Evolutionary conservation across 169 alveolate species (phyloP), one percentile per base, ranked within the genome.

Genomic region (Condylostoma magnum): DNA sequence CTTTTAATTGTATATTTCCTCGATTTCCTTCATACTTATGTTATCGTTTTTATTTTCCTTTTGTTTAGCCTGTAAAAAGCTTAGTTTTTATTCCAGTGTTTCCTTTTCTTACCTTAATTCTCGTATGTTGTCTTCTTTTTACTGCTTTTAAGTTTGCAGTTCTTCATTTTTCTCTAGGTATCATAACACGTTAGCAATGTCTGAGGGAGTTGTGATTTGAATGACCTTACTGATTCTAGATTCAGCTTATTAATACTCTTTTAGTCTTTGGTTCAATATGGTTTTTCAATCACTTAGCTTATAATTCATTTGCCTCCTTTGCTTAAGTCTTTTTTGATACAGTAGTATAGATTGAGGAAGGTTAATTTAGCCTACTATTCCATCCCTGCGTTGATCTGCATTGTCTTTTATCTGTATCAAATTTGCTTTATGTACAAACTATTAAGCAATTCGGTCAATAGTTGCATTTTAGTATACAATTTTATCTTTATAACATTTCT

Each of bases 401-500:
- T 6, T n/a, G 6, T n/a, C 25, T 0, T 37, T 51, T 1, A 38
- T 38, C 41, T 58, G 56, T 58, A 37, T 33, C 4, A 58, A 20
- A n/a, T 18, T 36, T 2, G 71, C 30, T 58, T 58, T 58, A 6
- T 37, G 2, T 8, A 30, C 8, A 34, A 58, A 58, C 57, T 58
- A 54, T 30, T 58, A 51, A 18, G 37, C 54, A 0, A 58, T 54
- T 38, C 71, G 12, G 31, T 58, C 71, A 6, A 58, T 18, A n/a
- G 71, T 58, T 31, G 34, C 10, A 10, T 38, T 30, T 38, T 58
- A 41, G 31, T 37, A 18, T n/a, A 10, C 41, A 12, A 38, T 38
- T 58, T 58, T 58, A n/a, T 58, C 68, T 55, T 55, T 12, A 55
- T 15, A 55, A n/a, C 68, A 55, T 0, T 22, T 20, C 48, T 55